Percentiles rank a stretch among this genome's conserved stretches.
Evolutionary conservation across 495 filamentous ascomycete species (phyloP).

Genomic region (Jackrogersella minutella): DNA sequence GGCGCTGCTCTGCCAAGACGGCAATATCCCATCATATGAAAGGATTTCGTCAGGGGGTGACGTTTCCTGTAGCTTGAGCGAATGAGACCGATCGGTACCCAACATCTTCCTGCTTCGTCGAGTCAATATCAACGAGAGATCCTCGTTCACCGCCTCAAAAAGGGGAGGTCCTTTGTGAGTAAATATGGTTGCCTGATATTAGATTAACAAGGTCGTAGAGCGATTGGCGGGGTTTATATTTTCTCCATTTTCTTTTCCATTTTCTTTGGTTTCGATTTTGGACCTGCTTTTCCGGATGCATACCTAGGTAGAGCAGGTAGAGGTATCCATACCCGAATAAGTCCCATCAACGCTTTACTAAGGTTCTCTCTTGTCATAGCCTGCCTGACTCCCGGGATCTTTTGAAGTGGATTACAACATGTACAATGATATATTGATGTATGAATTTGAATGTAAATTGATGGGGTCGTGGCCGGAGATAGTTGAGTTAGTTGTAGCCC

Average conservation of each 20-base stretch:
- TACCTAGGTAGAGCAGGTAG: not conserved
- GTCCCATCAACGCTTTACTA: too few species aligned
- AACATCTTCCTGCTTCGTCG: slow-evolving; percentile 23
- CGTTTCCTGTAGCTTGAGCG: slow-evolving; percentile 17
- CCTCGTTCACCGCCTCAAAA: slow-evolving; percentile 37
- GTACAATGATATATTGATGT: too few species aligned
- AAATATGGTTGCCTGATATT: slow-evolving; percentile 40
- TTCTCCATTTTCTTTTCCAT: too few species aligned
- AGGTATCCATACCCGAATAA: not conserved
- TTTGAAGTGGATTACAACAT: too few species aligned
- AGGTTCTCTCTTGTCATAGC: too few species aligned
- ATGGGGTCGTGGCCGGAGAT: slow-evolving; percentile 1
- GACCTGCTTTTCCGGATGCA: slow-evolving; percentile 1
- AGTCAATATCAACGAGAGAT: slow-evolving; percentile 15
- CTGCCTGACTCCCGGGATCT: too few species aligned
- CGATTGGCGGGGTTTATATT: slow-evolving; percentile 26
- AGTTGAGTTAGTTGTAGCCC: slow-evolving; percentile 14
- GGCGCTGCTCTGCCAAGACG: slow-evolving; percentile 23
- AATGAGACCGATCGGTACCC: slow-evolving; percentile 28
- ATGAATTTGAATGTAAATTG: not conserved
- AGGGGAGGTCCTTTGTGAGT: slow-evolving; percentile 24
- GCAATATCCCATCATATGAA: slow-evolving; percentile 25
- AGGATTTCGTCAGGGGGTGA: slow-evolving; percentile 34
- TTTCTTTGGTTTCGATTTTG: too few species aligned
- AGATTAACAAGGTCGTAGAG: slow-evolving; percentile 23